A percentile compares a stretch with the other conserved stretches of the same genome.
Evolutionary conservation across 2,329 filamentous ascomycete genomes (phyloP).

Genomic region (Botrytis squamosa): DNA sequence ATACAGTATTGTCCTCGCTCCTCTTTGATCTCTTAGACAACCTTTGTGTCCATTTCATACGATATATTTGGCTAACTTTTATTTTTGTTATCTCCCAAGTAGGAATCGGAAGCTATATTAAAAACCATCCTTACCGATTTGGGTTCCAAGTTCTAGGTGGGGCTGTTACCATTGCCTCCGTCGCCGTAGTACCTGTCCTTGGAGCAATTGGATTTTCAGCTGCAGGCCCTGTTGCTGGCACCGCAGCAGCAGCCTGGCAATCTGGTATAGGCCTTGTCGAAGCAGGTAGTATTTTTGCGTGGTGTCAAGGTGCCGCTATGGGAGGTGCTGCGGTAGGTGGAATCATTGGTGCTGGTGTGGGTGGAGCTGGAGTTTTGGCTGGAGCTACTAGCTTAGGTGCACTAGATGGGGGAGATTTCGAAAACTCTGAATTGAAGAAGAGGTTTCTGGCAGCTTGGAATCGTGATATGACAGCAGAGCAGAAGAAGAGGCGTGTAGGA

Average conservation of each 20-base stretch:
- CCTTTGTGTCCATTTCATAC: no score
- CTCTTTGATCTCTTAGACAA: neutral
- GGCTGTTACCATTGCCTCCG: neutral
- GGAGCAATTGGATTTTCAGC: conserved; percentile 32
- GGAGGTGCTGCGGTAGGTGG: conserved; percentile 11
- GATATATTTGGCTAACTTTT: neutral
- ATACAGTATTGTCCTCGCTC: neutral
- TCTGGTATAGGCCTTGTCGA: conserved; percentile 33
- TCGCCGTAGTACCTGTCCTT: neutral
- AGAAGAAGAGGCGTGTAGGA: neutral
- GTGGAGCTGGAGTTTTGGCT: neutral
- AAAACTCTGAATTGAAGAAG: neutral
- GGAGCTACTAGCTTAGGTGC: neutral
- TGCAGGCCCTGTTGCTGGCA: conserved; percentile 31
- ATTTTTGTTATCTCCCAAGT: neutral
- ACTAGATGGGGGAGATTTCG: neutral
- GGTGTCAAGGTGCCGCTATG: conserved; percentile 33
- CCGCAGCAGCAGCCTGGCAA: conserved; percentile 34
- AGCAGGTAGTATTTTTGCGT: conserved; percentile 36
- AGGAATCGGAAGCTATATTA: neutral
- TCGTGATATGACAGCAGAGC: conserved; percentile 16
- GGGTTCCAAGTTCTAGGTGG: neutral
- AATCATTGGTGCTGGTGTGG: neutral
- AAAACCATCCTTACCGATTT: conserved; percentile 11
- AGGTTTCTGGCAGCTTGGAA: neutral